Evolutionary conservation across 1,139 yeast species (phyloP).

Genomic region (Blastobotrys niveus): DNA sequence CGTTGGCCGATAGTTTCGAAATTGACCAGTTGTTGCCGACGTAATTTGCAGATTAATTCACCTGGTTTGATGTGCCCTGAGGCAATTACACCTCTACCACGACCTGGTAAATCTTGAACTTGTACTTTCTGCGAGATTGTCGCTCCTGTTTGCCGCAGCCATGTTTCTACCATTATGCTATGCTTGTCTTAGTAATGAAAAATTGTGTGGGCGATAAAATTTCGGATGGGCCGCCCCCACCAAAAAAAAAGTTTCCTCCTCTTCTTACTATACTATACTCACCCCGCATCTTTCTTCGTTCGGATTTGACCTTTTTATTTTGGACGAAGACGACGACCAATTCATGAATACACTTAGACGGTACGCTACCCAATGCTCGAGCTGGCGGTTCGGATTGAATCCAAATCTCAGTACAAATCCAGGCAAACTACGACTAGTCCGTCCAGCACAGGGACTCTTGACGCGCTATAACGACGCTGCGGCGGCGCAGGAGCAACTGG

Average conservation of each 20-base stretch:
- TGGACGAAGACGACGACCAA: too few species aligned
- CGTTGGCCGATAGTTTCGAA: conserved; percentile 44
- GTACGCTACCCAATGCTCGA: conserved; percentile 6
- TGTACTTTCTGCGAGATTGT: conserved; percentile 26
- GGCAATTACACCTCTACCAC: conserved; percentile 65
- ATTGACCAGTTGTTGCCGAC: conserved; percentile 56
- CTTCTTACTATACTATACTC: too few species aligned
- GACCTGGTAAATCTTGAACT: conserved; percentile 35
- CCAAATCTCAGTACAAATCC: conserved; percentile 11
- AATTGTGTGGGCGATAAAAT: too few species aligned
- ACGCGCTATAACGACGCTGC: conserved; percentile 58
- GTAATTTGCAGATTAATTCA: conserved; percentile 50
- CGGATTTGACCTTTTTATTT: too few species aligned
- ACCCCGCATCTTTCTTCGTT: too few species aligned
- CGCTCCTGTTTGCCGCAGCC: conserved; percentile 24
- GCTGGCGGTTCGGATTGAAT: conserved; percentile 9
- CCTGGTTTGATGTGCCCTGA: conserved; percentile 34
- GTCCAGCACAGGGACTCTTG: conserved; percentile 47
- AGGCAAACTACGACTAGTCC: conserved; percentile 44
- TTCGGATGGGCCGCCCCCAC: too few species aligned
- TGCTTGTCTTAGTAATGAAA: too few species aligned
- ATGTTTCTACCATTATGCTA: conserved; percentile 13
- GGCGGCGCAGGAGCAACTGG: conserved; percentile 54
- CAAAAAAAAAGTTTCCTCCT: too few species aligned
- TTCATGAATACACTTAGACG: too few species aligned